Evolutionary conservation across 257 asterid genomes (phyloP), one percentile per base, ranked within the genome.

Genomic region (Solanum chiquidenum): DNA sequence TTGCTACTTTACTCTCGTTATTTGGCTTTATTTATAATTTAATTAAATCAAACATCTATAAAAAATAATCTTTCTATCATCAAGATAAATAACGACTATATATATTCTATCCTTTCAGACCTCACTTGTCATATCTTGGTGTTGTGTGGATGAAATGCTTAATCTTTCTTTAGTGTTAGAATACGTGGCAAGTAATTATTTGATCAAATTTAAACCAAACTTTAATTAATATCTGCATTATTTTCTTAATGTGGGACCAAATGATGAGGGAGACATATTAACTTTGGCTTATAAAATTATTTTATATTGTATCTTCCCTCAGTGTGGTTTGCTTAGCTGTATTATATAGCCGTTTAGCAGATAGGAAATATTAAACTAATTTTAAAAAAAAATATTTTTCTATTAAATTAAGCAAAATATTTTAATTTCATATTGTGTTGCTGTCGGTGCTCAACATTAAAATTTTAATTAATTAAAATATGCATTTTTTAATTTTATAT

Each of bases 301-400:
- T 25, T 77, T 3, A 1, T 31, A 14, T 31, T 46, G 18, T 80
- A 80, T 46, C 55, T 34, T 38, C 14, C 73, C 64, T 40, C 8
- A 33, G 72, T 84, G 60, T 23, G 74, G 88, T 71, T 69, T 20
- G 12, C 86, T 89, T 90, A 86, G 91, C 92, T 91, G 92, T 82
- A 90, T 66, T 79, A 83, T 52, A 55, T 85, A 90, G 91, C 89
- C 88, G 89, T 90, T 85, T 37, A 69, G n/a, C 72, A 12, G 52
- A 40, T 12, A 34, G 84, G 76, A 13, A 86, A 10, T 29, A 82
- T 68, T 40, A 42, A 83, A 83, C 3, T 3, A 86, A 25, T 13
- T 13, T 25, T 5, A 13, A 5, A 49, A n/a, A 3, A 7, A 16
- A 7, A 42, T 12, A 40, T 3, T 2, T 29, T 25, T 79, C 13